Evolutionary conservation across 768 basidiomycete species (phyloP), one percentile per base, ranked within the genome.

Genomic region (Obba rivulosa): DNA sequence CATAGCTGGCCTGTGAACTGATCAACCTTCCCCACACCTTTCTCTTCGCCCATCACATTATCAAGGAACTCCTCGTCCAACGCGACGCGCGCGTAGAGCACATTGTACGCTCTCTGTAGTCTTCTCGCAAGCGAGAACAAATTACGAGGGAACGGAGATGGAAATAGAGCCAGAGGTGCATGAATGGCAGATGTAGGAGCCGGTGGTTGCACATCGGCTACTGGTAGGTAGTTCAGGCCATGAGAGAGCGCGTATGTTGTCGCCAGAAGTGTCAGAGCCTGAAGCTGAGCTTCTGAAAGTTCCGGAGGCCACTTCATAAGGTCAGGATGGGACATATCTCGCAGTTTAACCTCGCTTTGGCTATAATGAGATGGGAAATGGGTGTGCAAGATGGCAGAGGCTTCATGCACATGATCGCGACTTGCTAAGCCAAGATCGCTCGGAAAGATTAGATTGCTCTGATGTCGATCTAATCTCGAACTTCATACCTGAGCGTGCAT

Each of bases 91-190:
- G 91, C 81, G 60, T 99, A 99, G 2, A 98, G 72, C 0, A 77
- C 70, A 66, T 97, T 95, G 65, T 94, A 98, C 0, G 78, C 63
- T 2, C 73, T 74, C 61, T 97, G 94, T 3, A 98, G 63, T 35
- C 66, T 63, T 49, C 76, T 66, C 0, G 87, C 91, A 17, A 73
- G 72, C 3, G 77, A 57, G 61, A 94, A 96, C 13, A 89, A 69
- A 2, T 64, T 47, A 13, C 85, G 75, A 1, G 95, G 93, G 54
- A 96, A 80, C 0, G 93, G 91, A 0, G 91, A 81, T 1, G 96
- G 95, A 56, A 93, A 78, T 35, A 99, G 72, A 0, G 94, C 78
- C 53, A 97, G 69, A 0, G 96, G 96, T 0, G 93, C 94, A 62
- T 96, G 89, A 56, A 94, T 89, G 0, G 83, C 84, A n/a, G 83